Evolutionary conservation across 2,329 filamentous ascomycete species (phyloP), one percentile per base, ranked within the genome.

Genomic region (Nemania abortiva): DNA sequence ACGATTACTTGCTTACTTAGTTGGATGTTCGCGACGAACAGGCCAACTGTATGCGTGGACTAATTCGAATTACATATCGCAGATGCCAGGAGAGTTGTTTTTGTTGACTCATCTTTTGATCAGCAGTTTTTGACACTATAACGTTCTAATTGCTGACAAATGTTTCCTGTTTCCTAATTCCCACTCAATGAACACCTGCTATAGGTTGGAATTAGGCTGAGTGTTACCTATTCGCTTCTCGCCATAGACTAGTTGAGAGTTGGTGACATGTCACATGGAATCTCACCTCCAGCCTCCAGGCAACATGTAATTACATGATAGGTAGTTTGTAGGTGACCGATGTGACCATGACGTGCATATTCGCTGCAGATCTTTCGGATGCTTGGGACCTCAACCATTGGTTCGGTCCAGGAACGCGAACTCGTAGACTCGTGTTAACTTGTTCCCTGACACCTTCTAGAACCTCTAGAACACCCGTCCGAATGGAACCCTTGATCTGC

Each of bases 81-180:
- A 47, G 55, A 54, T 22, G 13, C 54, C 24, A 45, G 20, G 59
- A 20, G n/a, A 34, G 24, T 18, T 13, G 42, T 1, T 18, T 29
- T 24, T n/a, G 53, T 60, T 58, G 50, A 66, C 58, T 62, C 47
- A 66, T 53, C 57, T 29, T 56, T 29, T 56, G 15, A 57, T 61
- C 45, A 58, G 53, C 57, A 50, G 22, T 39, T 29, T 45, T 54
- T 29, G 1, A 31, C 15, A 11, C 20, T 18, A 9, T 20, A 15
- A n/a, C 45, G n/a, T 57, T n/a, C 34, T 31, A n/a, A 37, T 56
- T 10, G 68, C 42, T 70, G 64, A 70, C 68, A 64, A 68, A 70
- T 64, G 18, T 47, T 6, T 22, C 42, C 18, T 18, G 24, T 11
- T 15, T 56, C 50, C 49, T 39, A 56, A 37, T 42, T 52, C 50